Evolutionary conservation across 306 rosid species (phyloP).

Genomic region (Albizia julibrissin): DNA sequence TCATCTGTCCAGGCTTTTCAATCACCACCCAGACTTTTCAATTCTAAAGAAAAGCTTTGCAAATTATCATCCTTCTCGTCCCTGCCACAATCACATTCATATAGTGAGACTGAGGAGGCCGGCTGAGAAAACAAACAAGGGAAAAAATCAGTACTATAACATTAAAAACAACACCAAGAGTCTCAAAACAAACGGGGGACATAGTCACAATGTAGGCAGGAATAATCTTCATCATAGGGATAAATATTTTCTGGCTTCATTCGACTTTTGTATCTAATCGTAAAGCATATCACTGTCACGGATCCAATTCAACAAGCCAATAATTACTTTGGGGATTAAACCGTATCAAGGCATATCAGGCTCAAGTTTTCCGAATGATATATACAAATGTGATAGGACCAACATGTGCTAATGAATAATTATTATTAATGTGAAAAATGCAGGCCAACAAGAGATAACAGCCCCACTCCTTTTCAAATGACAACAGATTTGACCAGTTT

Average conservation of each 20-base stretch:
- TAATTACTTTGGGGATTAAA: neutral
- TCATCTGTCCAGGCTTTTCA: neutral
- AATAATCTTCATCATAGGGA: neutral
- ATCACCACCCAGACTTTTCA: neutral
- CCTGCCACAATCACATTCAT: neutral
- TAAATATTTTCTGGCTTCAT: neutral
- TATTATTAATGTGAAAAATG: neutral
- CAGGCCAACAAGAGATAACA: neutral
- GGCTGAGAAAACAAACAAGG: neutral
- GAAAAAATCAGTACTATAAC: neutral
- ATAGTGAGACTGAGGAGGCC: neutral
- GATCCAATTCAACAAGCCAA: neutral
- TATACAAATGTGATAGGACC: neutral
- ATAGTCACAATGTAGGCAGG: slow-evolving; percentile 84
- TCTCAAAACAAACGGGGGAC: slow-evolving; percentile 12
- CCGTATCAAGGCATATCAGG: neutral
- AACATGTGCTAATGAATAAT: neutral
- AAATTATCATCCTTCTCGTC: neutral
- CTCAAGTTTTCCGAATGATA: neutral
- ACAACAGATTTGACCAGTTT: neutral
- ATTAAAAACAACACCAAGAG: neutral
- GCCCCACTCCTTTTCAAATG: neutral
- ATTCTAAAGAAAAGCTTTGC: neutral
- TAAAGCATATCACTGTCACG: neutral
- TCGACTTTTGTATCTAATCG: neutral